A percentile compares a stretch with the other conserved stretches of the same genome.
phyloP scores from a whole-genome alignment of 345 rosid genomes.

The Salix brachista region DNA sequence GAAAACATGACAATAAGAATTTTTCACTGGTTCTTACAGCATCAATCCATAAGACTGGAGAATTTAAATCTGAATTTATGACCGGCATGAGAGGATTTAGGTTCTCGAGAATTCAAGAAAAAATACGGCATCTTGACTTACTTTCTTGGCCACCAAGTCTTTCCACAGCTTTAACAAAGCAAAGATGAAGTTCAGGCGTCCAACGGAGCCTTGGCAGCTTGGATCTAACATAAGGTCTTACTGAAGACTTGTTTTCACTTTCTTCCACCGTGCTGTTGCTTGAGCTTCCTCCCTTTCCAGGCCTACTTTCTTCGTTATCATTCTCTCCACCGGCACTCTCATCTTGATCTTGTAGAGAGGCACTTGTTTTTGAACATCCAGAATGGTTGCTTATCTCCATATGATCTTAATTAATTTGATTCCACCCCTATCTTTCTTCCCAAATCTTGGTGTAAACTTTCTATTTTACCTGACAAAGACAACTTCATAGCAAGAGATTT shows the following conservation, averaged over 20 bases:
- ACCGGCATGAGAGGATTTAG: too few relatives aligned
- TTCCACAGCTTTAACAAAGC: conserved; percentile 28
- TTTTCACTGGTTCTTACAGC: too few relatives aligned
- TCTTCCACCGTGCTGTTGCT: conserved; percentile 89
- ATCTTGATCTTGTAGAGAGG: conserved; percentile 14
- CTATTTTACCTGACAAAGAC: not conserved
- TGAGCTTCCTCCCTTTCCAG: conserved; percentile 45
- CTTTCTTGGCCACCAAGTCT: conserved; percentile 32
- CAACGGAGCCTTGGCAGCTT: conserved; percentile 33
- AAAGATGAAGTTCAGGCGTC: conserved; percentile 35
- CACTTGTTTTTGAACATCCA: conserved; percentile 35
- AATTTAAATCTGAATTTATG: too few relatives aligned
- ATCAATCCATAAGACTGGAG: not conserved
- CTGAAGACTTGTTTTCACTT: conserved; percentile 49
- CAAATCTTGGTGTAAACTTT: not conserved
- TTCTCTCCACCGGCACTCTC: conserved; percentile 32
- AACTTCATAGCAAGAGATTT: not conserved
- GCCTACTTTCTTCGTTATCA: conserved; percentile 34
- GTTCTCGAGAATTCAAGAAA: too few relatives aligned
- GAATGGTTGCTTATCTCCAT: conserved; percentile 25
- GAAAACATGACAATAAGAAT: not conserved
- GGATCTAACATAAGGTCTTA: conserved; percentile 33
- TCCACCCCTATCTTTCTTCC: not conserved
- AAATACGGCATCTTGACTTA: not conserved
- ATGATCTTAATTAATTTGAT: not conserved